Base-by-base conservation (phyloP, 257 asterid genomes). In the Penstemon barbatus region DNA sequence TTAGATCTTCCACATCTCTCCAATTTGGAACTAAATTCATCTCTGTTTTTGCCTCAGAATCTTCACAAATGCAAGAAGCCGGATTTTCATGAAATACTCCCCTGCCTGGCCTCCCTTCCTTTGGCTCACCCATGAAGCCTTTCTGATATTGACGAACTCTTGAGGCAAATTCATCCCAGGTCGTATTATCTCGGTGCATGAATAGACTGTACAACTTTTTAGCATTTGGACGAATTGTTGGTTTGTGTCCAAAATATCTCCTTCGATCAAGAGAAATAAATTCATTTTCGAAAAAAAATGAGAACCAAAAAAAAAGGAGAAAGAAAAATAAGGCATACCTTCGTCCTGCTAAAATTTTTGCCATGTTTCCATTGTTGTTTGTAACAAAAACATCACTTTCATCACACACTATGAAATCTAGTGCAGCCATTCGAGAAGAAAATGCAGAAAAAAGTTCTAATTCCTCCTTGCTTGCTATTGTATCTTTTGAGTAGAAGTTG, bases 301-400 rank as follows among this genome's bases (percentile, higher is more conserved):
- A 37, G 43, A 49, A 50, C 57, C 44, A 62, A 66, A 61, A 69
- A 15, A 57, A 54, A 55, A 5, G 50, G 40, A 48, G 61, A 61
- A 61, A 41, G 36, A 33, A 13, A 50, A 6, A 41, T 57, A 54
- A 33, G 37, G 61, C 65, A 39, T 78, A 94, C 99, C 99, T 89
- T 77, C 98, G 77, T 15, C 99, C 99, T 25, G 99, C 97, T 71
- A 94, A 72, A 54, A 94, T 94, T 80, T 86, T 94, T 13, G 97
- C 99, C 99, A 94, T 94, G 84, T 94, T 94, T 9, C 99, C 99
- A 11, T 94, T 94, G 91, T 94, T 94, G 75, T 94, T 94, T 46
- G 99, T 87, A 5, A 87, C 98, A 79, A 94, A 91, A 11, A 91
- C 99, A 73, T 94, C 96, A 63, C 99, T 94, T 74, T 83, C 97